Evolutionary conservation across 345 rosid genomes (phyloP), one percentile per base, ranked within the genome.

Genomic region (Kernera saxatilis): DNA sequence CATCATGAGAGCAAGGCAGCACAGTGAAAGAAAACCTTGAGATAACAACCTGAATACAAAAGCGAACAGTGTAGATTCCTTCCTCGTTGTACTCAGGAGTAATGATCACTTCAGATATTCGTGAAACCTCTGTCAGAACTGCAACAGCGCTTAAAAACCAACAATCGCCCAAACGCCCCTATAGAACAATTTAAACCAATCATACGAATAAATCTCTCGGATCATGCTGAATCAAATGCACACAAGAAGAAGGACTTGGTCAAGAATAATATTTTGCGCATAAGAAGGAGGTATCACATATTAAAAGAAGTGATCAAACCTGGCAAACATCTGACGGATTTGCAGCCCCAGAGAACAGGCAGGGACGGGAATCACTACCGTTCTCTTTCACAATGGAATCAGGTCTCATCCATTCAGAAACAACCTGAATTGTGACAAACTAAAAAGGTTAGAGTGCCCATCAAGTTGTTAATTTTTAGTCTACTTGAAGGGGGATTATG

Each of bases 101-200:
- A 52, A 95, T 95, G 74, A 95, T 92, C 68, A 95, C 98, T 75
- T 95, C 94, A 45, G 99, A 86, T 85, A 95, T 92, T 45, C 70
- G 91, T 54, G 97, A 90, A 67, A 82, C 99, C 81, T 95, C 99
- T 17, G 99, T 85, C 63, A 92, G 64, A 73, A 95, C 99, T 66
- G 99, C 98, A 70, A 95, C 96, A 33, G 99, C 99, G 71, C 99
- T 95, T 80, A 95, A 78, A 79, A 95, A 95, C 99, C 99, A 95
- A 75, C 99, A 95, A 83, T 95, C 97, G 0, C 99, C 99, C 78
- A 95, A 77, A 19, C 88, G 99, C 32, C 99, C 99, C 99, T 95
- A 57, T 80, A 74, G 2, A 79, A 71, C 73, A 69, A 73, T 46
- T 70, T 12, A 59, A 58, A 21, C 18, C 45, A 51, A 45, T 43